These are phyloP conservation scores for Pythium monospermum DNA, from an alignment of 352 stramenopile genomes.

Conservation along the genomic window DNA sequence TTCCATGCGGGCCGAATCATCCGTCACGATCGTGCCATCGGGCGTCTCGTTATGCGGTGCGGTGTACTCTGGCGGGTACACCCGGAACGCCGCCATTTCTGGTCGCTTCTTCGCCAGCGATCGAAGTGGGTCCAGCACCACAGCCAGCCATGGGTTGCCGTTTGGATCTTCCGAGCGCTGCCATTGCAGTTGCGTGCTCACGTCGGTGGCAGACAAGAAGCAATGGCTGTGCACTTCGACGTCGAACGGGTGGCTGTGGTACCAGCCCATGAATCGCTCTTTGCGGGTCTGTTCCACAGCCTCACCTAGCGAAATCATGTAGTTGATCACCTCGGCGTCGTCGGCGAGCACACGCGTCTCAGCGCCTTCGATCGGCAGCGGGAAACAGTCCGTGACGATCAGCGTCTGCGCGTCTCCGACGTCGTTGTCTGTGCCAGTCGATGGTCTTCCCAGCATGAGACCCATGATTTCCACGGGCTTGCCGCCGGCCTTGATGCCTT, in stretches of 20 bases:
- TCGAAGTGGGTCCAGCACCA: slow-evolving; percentile 97
- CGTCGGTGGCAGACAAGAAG: slow-evolving; percentile 96
- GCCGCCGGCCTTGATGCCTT: slow-evolving; percentile 93
- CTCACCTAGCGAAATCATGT: slow-evolving; percentile 98
- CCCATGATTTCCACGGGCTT: slow-evolving; percentile 99
- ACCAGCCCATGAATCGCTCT: slow-evolving; percentile 99
- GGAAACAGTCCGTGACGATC: slow-evolving; percentile 98
- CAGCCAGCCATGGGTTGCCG: slow-evolving; percentile 95
- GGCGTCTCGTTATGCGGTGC: slow-evolving; percentile 92
- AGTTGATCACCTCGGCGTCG: slow-evolving; percentile 97
- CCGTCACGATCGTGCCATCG: slow-evolving; percentile 91
- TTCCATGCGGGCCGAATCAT: slow-evolving; percentile 92
- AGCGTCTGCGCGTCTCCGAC: slow-evolving; percentile 88
- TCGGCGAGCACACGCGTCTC: slow-evolving; percentile 96
- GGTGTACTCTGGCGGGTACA: slow-evolving; percentile 96
- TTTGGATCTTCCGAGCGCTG: slow-evolving; percentile 95
- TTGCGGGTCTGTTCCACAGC: slow-evolving; percentile 91
- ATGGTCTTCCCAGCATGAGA: slow-evolving; percentile 93
- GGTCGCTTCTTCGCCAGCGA: slow-evolving; percentile 91
- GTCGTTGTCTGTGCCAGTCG: slow-evolving; percentile 79
- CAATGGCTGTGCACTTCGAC: slow-evolving; percentile 95
- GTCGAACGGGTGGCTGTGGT: slow-evolving; percentile 99
- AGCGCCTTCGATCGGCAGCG: slow-evolving; percentile 95
- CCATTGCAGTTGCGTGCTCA: slow-evolving; percentile 98
- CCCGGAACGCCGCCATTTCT: slow-evolving; percentile 97